Base-by-base conservation (phyloP, 2,329 filamentous ascomycete species). In the Neonectria magnoliae region DNA sequence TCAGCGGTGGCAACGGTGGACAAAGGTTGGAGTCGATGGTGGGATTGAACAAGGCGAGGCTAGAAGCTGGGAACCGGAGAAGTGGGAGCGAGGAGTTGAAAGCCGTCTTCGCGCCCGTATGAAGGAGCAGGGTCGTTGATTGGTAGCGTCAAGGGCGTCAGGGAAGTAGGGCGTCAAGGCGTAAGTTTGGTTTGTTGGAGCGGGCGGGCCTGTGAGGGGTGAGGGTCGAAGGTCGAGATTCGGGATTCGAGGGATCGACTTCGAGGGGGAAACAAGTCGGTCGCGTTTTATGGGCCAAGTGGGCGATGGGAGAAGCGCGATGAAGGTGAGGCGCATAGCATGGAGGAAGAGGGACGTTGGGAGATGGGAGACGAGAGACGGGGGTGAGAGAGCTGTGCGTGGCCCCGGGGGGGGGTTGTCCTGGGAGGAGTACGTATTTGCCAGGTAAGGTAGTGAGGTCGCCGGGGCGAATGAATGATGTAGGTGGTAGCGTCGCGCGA, bases 101-200 rank as follows among this genome's bases (percentile, higher is more conserved):
- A 52, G 62, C 58, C 58, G 66, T 70, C 65, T 69, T 68, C 64
- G 64, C 71, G 64, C 69, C 65, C 65, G 56, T 66, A 60, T 64
- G 58, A 65, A 73, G 62, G 65, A 67, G 64, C 61, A 68, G 62
- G 66, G 68, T 73, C 66, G 72, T 68, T 75, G 72, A 73, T 75
- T 73, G 73, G 73, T 60, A 73, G 71, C 62, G 71, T 70, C 58
- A 60, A 72, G 67, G 68, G 68, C 66, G 66, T 71, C 54, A 62
- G 66, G 68, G 61, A 52, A 67, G 57, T 66, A 69, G 68, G 67
- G 66, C 67, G 70, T 72, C 69, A 70, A 68, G 66, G 71, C 71
- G 71, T 71, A 60, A 62, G 54, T 61, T 51, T 60, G 48, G 66
- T 66, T 51, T 60, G 54, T 56, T 69, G 56, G 60, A 66, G 65